A percentile compares a stretch with the other conserved stretches of the same genome.
phyloP scores from a whole-genome alignment of 331 rosid genomes.

The Rosa hybrid region DNA sequence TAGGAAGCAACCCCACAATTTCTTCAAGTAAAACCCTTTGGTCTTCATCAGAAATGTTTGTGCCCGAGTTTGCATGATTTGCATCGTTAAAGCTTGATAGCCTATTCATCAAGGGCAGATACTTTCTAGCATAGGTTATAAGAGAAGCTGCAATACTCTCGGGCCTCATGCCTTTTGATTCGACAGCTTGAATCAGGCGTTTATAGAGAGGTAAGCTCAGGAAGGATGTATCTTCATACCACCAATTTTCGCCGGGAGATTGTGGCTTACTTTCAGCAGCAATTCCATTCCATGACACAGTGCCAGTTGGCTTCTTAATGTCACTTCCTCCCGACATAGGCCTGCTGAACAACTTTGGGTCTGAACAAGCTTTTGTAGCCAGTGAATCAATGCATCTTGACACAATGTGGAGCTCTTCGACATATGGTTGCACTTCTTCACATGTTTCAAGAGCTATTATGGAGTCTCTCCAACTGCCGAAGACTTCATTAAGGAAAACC shows the following conservation, averaged over 20 bases:
- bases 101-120: constrained; percentile 41
- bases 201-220: constrained; percentile 39
- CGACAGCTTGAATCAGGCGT: constrained; percentile 35
- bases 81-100: constrained; percentile 29
- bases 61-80: constrained; percentile 14
- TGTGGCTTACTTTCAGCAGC: constrained; percentile 28
- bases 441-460: constrained; percentile 41
- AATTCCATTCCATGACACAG: constrained; percentile 41
- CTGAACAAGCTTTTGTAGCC: constrained; percentile 42
- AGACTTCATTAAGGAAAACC: constrained; percentile 38
- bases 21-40: constrained; percentile 42
- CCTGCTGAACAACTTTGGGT: constrained; percentile 32
- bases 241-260: constrained; percentile 33
- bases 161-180: constrained; percentile 35
- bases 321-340: constrained; percentile 22
- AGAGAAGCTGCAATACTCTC: constrained; percentile 39
- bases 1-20: constrained; percentile 37
- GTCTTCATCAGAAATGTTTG: constrained; percentile 35
- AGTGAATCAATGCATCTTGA: constrained; percentile 49
- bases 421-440: constrained; percentile 34
- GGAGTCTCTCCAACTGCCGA: constrained; percentile 40
- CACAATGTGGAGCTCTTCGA: constrained; percentile 44
- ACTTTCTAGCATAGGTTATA: constrained; percentile 35
- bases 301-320: constrained; percentile 26
- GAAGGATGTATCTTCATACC: constrained; percentile 48